Evolutionary conservation across 139 green algal genomes (phyloP).

Genomic region (Coccomyxa sp.): DNA sequence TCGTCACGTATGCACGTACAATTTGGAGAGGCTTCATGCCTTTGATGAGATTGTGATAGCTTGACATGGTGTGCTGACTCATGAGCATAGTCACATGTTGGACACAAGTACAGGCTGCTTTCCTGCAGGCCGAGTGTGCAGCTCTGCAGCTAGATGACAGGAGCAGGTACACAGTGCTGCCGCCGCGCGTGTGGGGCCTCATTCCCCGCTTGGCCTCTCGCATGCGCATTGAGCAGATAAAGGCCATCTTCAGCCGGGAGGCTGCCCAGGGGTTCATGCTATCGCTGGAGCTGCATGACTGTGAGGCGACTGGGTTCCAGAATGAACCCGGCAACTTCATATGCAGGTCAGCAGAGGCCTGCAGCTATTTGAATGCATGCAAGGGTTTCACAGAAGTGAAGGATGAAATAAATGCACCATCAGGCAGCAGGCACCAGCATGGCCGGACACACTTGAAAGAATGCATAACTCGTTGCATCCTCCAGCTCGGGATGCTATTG

Average conservation of each 20-base stretch:
- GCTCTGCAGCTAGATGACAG: no score
- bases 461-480: not conserved
- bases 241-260: not conserved
- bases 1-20: no score
- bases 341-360: conserved; percentile 9
- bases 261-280: conserved; percentile 2
- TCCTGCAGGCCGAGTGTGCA: no score
- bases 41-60: no score
- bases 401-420: not conserved
- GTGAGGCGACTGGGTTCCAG: conserved; percentile 21
- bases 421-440: not conserved
- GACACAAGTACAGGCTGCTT: no score
- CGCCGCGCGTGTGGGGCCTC: conserved; percentile 11
- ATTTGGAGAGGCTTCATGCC: no score
- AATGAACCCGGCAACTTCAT: conserved; percentile 42
- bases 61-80: no score
- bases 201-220: conserved; percentile 13
- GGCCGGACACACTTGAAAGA: not conserved
- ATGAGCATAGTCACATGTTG: no score
- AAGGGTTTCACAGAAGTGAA: not conserved
- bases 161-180: conserved; percentile 2
- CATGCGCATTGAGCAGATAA: conserved; percentile 13
- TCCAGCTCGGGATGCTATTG: no score
- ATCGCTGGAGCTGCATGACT: conserved; percentile 20
- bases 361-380: not conserved